Base-by-base conservation (phyloP, 257 asterid species). In the Ehretia macrophylla region DNA sequence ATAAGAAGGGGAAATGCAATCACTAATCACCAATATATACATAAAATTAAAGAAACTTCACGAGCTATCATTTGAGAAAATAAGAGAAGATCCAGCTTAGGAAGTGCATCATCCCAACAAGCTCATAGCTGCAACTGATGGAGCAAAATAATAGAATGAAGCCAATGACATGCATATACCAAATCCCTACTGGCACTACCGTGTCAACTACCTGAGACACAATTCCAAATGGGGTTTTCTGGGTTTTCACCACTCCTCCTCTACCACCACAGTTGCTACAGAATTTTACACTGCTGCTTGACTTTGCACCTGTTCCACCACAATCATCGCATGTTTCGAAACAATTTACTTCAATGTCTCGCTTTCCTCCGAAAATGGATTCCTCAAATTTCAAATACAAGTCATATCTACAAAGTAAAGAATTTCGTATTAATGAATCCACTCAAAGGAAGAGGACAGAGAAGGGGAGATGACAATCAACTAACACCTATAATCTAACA, bases 301-400 rank as follows among this genome's bases (percentile, higher is more conserved):
- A 80, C 77, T 85, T 93, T 63, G 96, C 95, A 58, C 97, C 97
- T 27, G 92, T 83, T 63, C 99, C 99, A 21, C 72, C 79, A 77
- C 99, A 93, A 69, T 68, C 72, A 67, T 80, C 95, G 72, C 99
- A 93, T 56, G 86, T 73, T 71, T 77, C 86, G 10, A 67, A 57
- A 64, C 76, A 77, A 32, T 84, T 72, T 59, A 93, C 81, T 80
- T 89, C 92, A 68, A 86, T 60, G 44, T 86, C 83, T 68, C 68
- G 84, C 70, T 78, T 73, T 37, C 85, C 85, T 67, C 97, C 97
- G 68, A 80, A 93, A 64, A 93, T 83, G 39, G 97, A 86, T 71
- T 86, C 99, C 60, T 93, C 81, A 51, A 93, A 85, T 72, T 86
- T 85, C 90, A 89, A 76, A 80, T 78, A 64, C 55, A 93, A 65